A percentile compares a stretch with the other conserved stretches of the same genome.
Conservation (phyloP, 1,139 yeast genomes). For the Insectozyma bohioensis region DNA sequence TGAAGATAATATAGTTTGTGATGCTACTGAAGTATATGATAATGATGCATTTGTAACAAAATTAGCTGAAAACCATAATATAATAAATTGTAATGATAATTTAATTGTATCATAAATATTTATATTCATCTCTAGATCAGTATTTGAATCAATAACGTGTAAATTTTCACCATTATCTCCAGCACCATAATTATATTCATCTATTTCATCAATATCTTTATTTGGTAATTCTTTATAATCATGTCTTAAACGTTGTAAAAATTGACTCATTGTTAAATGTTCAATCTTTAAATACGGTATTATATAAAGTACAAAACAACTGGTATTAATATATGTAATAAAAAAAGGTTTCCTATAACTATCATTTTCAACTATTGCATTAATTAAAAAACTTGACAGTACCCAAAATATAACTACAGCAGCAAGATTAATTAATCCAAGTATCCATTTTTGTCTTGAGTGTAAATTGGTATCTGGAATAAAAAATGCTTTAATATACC, state of each 20-base stretch:
- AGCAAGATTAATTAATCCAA: conserved; percentile 71
- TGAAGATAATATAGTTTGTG: conserved; percentile 88
- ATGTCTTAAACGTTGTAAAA: conserved; percentile 20
- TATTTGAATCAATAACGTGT: conserved; percentile 12
- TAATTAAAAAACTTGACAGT: conserved; percentile 76
- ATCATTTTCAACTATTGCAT: conserved; percentile 65
- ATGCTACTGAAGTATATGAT: conserved; percentile 86
- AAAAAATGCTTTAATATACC: conserved; percentile 16
- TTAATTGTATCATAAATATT: conserved; percentile 49
- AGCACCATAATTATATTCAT: conserved; percentile 19
- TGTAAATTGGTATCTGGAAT: conserved; percentile 17
- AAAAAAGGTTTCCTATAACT: conserved; percentile 88
- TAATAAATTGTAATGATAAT: conserved; percentile 76
- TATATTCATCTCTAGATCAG: conserved; percentile 20
- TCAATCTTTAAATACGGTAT: conserved; percentile 54
- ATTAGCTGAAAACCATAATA: conserved; percentile 89
- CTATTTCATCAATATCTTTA: conserved; percentile 14
- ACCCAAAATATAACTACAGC: conserved; percentile 89
- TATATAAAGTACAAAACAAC: conserved; percentile 76
- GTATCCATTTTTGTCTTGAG: conserved; percentile 56
- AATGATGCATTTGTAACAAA: conserved; percentile 85
- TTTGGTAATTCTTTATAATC: conserved; percentile 20
- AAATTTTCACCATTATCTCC: conserved; percentile 14
- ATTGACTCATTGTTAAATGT: conserved; percentile 19
- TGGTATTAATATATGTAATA: conserved; percentile 87